These are phyloP conservation scores for Neurospora tetrasperma DNA, from an alignment of 495 filamentous ascomycete genomes.

Conservation along the genomic window DNA sequence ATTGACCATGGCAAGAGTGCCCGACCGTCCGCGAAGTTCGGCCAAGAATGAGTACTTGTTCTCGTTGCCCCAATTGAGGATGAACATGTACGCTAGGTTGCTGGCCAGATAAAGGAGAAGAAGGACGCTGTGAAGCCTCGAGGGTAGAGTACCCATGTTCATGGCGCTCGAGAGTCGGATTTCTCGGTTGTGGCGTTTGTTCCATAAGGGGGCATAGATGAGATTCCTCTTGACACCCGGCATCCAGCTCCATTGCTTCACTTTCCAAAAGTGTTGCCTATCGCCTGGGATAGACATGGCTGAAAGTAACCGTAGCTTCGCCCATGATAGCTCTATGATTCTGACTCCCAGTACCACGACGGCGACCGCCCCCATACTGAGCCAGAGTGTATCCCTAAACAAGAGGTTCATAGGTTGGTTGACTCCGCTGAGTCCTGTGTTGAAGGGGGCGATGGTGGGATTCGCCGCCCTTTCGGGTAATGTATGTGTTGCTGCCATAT, in stretches of 20 bases:
- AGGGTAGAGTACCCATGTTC: constrained; percentile 79
- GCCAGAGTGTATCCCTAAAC: constrained; percentile 40
- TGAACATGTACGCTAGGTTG: constrained; percentile 55
- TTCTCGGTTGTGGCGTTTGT: constrained; percentile 77
- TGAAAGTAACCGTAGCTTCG: constrained; percentile 36
- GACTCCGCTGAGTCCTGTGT: constrained; percentile 40
- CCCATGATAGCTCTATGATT: constrained; percentile 32
- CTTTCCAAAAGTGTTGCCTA: constrained; percentile 40
- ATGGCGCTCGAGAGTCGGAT: constrained; percentile 65
- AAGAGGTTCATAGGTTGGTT: constrained; percentile 38
- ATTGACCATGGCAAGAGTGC: constrained; percentile 73
- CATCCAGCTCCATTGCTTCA: constrained; percentile 39
- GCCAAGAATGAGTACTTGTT: constrained; percentile 43
- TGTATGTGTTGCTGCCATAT: constrained; percentile 4
- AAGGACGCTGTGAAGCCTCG: constrained; percentile 67
- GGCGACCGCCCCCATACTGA: constrained; percentile 37
- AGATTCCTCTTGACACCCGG: constrained; percentile 63
- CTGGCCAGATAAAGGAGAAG: constrained; percentile 53
- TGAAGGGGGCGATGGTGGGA: constrained; percentile 37
- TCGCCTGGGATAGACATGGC: constrained; percentile 36
- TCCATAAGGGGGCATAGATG: constrained; percentile 75
- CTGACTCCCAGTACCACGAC: constrained; percentile 35
- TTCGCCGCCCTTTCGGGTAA: constrained; percentile 5
- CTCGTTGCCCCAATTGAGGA: constrained; percentile 45
- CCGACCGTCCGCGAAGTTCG: constrained; percentile 70